Base-by-base conservation (phyloP, 768 basidiomycete species). In the Xerocomellus amylosporus region DNA sequence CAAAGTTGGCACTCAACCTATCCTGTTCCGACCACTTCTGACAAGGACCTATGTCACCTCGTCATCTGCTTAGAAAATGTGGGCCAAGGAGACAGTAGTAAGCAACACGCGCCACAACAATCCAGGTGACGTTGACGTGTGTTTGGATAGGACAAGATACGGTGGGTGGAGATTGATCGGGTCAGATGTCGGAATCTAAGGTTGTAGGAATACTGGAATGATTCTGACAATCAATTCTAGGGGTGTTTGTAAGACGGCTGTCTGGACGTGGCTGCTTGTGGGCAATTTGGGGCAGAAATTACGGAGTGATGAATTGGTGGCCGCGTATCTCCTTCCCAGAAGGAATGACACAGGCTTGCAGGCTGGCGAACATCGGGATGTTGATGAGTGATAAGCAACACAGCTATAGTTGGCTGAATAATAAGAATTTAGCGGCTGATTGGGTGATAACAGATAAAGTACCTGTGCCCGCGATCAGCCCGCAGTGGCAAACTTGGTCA, bases 31-130 rank as follows among this genome's bases (percentile, higher is more conserved):
- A 34, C 39, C 26, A 31, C 41, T 44, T 13, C 14, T 37, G 41
- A 48, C 51, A 45, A 51, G 65, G 65, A 68, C 65, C 65, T 44
- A 64, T 1, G 61, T 51, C 66, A 67, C 66, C 64, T 51, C 13
- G 40, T 51, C 49, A 66, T 64, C 22, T n/a, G 38, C 50, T 51
- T 59, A 46, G 53, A 56, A 48, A 30, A 36, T 22, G 44, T 31
- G 47, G 12, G 22, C 47, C 42, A 26, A 20, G 24, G 20, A 44
- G 50, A 39, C 30, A 12, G 49, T 26, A 4, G 58, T 49, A 31
- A 19, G 37, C 15, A 38, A 39, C 14, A 6, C 28, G 8, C 28
- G 24, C 43, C 49, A 45, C 53, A 53, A 31, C 43, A 26, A 50
- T 22, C 17, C 49, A 26, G 40, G 28, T 66, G 58, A 63, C 55